Evolutionary conservation across 139 green algal species (phyloP), one percentile per base, ranked within the genome.

Genomic region (Axilococcus clingmanii): DNA sequence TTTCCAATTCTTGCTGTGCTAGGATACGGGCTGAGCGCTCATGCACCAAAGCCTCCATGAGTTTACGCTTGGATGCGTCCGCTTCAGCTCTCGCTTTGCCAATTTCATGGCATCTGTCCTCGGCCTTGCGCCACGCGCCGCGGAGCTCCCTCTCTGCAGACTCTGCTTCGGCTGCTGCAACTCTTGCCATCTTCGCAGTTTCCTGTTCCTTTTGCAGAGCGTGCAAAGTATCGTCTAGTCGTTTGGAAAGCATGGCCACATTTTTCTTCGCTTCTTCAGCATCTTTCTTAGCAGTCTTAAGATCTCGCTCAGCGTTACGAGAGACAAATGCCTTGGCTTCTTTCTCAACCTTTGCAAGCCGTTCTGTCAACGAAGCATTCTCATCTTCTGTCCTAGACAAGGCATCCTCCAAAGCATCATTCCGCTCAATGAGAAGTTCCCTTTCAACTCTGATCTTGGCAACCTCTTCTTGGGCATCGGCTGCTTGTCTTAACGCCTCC

Each of bases 1-100:
- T 17, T n/a, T 34, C 19, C 46, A 66, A 38, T 33, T 66, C 52
- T 48, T 59, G 59, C 51, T 68, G 49, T 4, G 59, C 59, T 50
- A 68, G 28, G 3, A 68, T 46, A 7, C 59, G 29, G 19, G 38
- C 36, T 19, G 59, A 50, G 20, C 59, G 25, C 25, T 68, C 59
- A 9, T n/a, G 9, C 7, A 68, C 36, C 33, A 68, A 42, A 17
- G 50, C 50, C 15, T 61, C 50, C 7, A 48, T 55, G 29, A 68
- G 35, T 33, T 12, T 7, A 17, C 5, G 11, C 9, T 46, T 49
- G 5, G 17, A 20, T 9, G 15, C 15, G 47, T 67, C 59, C 7
- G 49, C 40, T 20, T 42, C 49, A 25, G 36, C 19, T 19, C 49
- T 45, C 9, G 59, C 48, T 19, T 50, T 32, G 27, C 37, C 37